Conservation (phyloP, 2,329 filamentous ascomycete genomes). For the Fusarium penzigii region DNA sequence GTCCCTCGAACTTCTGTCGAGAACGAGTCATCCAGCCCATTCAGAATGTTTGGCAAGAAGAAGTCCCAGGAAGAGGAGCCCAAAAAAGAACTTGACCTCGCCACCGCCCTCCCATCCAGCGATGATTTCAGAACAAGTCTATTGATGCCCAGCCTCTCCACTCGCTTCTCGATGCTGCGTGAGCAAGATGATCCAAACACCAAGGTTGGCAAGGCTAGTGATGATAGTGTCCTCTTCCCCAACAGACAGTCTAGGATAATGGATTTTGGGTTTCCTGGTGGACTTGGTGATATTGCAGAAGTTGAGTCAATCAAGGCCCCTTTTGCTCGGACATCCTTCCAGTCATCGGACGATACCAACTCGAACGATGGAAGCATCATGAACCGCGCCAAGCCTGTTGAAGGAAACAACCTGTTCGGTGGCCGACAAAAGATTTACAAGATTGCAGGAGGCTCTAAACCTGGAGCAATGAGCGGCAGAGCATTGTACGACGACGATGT, state of each 20-base stretch:
- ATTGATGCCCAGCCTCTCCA: constrained; percentile 91
- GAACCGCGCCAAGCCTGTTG: constrained; percentile 76
- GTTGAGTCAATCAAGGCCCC: constrained; percentile 75
- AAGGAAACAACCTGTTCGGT: constrained; percentile 92
- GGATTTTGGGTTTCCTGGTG: constrained; percentile 64
- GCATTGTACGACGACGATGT: constrained; percentile 86
- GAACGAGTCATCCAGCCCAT: constrained; percentile 53
- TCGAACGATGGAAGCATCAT: constrained; percentile 72
- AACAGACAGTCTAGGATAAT: constrained; percentile 77
- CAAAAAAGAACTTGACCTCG: constrained; percentile 71
- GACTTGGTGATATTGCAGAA: constrained; percentile 84
- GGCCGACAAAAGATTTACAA: constrained; percentile 96
- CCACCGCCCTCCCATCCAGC: constrained; percentile 71
- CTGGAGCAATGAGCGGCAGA: constrained; percentile 64
- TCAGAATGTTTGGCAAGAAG: constrained; percentile 58
- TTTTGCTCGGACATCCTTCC: constrained; percentile 65
- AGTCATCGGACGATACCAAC: constrained; percentile 71
- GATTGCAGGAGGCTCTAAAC: constrained; percentile 58
- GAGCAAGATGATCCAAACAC: constrained; percentile 92
- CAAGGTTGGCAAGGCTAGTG: constrained; percentile 88
- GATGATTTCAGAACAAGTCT: constrained; percentile 96
- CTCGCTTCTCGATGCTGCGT: constrained; percentile 93
- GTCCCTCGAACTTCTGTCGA: constrained; percentile 54
- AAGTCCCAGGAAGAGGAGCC: constrained; percentile 57
- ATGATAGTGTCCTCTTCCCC: constrained; percentile 87